Conservation (phyloP, 73 alveolate species). For the Symbiodinium pilosum region DNA sequence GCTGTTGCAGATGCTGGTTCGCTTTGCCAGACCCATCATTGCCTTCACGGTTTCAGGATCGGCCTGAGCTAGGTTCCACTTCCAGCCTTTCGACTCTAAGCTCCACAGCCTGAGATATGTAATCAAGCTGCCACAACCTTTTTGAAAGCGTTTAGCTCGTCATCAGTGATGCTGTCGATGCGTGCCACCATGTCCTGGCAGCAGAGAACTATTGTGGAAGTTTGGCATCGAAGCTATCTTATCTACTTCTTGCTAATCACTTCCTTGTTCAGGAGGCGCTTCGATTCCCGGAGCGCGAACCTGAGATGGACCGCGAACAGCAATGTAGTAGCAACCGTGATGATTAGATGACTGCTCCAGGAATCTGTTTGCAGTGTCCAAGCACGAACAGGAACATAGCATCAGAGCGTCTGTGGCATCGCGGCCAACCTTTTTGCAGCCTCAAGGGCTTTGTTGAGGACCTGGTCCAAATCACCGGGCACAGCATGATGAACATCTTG, state of each 20-base stretch:
- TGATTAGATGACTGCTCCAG: too few species aligned
- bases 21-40: not conserved
- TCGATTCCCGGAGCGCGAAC: conserved; percentile 87
- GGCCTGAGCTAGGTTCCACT: not conserved
- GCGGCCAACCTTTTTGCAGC: conserved; percentile 10
- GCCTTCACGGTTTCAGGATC: conserved; percentile 2
- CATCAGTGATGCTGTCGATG: conserved; percentile 69
- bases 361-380: too few species aligned
- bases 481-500: not conserved
- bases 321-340: too few species aligned
- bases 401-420: not conserved
- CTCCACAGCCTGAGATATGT: too few species aligned
- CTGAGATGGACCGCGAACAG: not conserved
- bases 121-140: not conserved
- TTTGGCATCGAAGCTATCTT: too few species aligned
- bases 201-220: too few species aligned
- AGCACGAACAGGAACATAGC: too few species aligned
- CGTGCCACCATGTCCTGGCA: conserved; percentile 65
- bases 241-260: too few species aligned
- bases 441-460: not conserved
- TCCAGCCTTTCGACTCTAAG: not conserved
- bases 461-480: not conserved
- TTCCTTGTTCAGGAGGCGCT: conserved; percentile 54
- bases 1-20: not conserved
- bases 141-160: not conserved